These are phyloP conservation scores for Plicaturopsis crispa DNA, from an alignment of 768 basidiomycete genomes.

Conservation along the genomic window DNA sequence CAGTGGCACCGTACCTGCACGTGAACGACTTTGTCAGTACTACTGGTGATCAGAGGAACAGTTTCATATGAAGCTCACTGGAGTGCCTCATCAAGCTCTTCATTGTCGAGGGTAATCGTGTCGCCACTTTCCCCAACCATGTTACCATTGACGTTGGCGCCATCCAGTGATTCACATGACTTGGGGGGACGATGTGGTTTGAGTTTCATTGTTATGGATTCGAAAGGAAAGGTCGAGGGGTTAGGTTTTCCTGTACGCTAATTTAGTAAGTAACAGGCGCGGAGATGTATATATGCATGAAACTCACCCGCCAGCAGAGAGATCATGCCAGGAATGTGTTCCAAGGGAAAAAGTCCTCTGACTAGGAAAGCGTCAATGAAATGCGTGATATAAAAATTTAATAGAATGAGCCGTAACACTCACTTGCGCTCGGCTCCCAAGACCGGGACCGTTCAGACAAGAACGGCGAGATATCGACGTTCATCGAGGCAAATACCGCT, in stretches of 20 bases:
- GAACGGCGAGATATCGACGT: conserved; percentile 10
- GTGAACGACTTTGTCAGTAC: too few species aligned
- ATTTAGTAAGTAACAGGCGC: not conserved
- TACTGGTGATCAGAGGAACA: too few species aligned
- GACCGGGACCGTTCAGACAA: conserved; percentile 4
- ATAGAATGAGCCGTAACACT: not conserved
- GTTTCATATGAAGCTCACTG: conserved; percentile 13
- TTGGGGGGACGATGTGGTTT: too few species aligned
- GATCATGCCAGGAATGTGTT: conserved; percentile 30
- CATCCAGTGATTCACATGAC: conserved; percentile 34
- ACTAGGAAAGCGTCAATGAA: conserved; percentile 20
- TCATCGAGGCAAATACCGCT: too few species aligned
- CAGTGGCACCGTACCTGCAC: conserved; percentile 26
- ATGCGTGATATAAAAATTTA: too few species aligned
- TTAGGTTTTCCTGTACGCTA: conserved; percentile 27
- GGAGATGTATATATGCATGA: too few species aligned
- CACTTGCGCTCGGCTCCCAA: conserved; percentile 12
- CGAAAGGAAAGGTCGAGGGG: conserved; percentile 40
- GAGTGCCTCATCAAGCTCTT: conserved; percentile 29
- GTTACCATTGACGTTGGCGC: conserved; percentile 12
- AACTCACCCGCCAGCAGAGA: conserved; percentile 28
- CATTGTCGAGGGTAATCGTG: conserved; percentile 23
- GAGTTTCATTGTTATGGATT: too few species aligned
- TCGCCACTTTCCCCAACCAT: conserved; percentile 9
- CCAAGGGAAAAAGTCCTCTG: conserved; percentile 35